These are phyloP conservation scores for Luvunga scandens DNA, from an alignment of 345 rosid genomes.

Conservation along the genomic window DNA sequence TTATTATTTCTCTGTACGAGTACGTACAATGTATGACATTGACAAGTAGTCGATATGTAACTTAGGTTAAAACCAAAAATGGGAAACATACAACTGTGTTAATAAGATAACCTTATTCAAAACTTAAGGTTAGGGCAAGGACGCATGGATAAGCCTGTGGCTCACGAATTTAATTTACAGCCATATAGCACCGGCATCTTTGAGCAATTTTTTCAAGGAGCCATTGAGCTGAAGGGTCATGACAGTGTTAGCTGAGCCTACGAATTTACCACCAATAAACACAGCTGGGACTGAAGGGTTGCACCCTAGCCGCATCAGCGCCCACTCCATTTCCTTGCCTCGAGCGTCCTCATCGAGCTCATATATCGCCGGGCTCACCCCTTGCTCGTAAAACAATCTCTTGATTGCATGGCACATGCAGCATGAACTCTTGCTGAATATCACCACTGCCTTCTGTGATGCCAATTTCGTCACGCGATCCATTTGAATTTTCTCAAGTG, in stretches of 20 bases:
- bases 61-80: neutral
- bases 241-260: slow-evolving; percentile 77
- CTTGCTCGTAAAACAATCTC: slow-evolving; percentile 84
- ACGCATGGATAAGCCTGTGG: neutral
- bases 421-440: slow-evolving; percentile 78
- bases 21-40: neutral
- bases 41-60: neutral
- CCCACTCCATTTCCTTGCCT: slow-evolving; percentile 79
- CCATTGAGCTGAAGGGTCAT: slow-evolving; percentile 93
- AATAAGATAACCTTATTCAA: neutral
- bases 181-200: slow-evolving; percentile 88
- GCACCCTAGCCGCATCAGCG: slow-evolving; percentile 69
- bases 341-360: slow-evolving; percentile 77
- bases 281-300: slow-evolving; percentile 78
- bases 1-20: neutral
- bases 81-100: neutral
- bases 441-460: slow-evolving; percentile 79
- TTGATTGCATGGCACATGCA: slow-evolving; percentile 78
- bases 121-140: neutral
- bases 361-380: slow-evolving; percentile 72
- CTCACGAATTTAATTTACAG: slow-evolving; percentile 21
- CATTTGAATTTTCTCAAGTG: slow-evolving; percentile 29
- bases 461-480: slow-evolving; percentile 65
- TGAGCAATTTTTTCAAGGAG: slow-evolving; percentile 74
- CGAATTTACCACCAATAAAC: slow-evolving; percentile 83